These are phyloP conservation scores for Euptelea pleiosperma DNA, from an alignment of 164 flowering plant species.

Conservation along the genomic window DNA sequence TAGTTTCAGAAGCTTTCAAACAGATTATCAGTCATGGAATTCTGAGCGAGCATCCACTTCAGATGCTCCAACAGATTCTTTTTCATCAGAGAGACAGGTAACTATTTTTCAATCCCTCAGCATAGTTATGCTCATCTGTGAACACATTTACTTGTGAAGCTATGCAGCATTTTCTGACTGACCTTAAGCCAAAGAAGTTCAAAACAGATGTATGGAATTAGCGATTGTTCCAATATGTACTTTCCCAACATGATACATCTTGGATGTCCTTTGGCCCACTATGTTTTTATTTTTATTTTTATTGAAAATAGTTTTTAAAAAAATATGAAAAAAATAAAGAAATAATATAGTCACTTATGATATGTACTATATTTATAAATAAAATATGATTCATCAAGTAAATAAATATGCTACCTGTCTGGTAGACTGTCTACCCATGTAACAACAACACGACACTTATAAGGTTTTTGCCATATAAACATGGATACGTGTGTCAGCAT, in stretches of 20 bases:
- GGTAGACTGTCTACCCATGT: too few relatives aligned
- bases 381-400: too few relatives aligned
- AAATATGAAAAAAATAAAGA: too few relatives aligned
- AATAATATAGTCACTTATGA: too few relatives aligned
- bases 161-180: neutral
- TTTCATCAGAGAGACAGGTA: conserved; percentile 49
- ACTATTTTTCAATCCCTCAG: neutral
- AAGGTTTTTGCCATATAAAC: too few relatives aligned
- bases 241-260: too few relatives aligned
- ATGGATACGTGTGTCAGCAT: too few relatives aligned
- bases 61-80: conserved; percentile 23
- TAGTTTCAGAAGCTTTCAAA: conserved; percentile 34
- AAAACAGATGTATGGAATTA: neutral
- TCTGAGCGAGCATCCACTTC: conserved; percentile 45
- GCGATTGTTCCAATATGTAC: too few relatives aligned
- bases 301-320: too few relatives aligned
- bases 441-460: too few relatives aligned
- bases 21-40: conserved; percentile 32
- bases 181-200: neutral
- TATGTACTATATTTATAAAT: too few relatives aligned
- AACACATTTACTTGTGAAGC: neutral
- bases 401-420: too few relatives aligned
- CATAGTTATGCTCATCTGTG: neutral
- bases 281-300: neutral
- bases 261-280: neutral